phyloP scores from a whole-genome alignment of 345 rosid genomes.

The Eutrema yunnanense region DNA sequence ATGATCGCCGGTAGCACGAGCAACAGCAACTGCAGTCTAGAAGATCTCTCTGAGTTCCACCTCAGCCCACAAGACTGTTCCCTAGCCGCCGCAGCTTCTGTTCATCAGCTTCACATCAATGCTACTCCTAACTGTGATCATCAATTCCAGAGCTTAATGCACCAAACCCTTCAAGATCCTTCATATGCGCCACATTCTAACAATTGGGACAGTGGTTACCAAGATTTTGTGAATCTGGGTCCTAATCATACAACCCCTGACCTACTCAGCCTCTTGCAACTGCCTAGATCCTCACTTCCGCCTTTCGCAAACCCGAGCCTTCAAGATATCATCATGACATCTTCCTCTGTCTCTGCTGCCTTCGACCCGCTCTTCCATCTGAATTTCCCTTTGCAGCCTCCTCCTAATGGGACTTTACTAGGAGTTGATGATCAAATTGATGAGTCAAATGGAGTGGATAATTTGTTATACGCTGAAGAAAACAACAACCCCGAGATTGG shows the following conservation, averaged over 20 bases:
- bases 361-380: conserved; percentile 56
- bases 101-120: conserved; percentile 38
- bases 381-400: conserved; percentile 55
- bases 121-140: conserved; percentile 7
- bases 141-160: conserved; percentile 25
- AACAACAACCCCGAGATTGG: conserved; percentile 33
- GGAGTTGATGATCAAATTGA: conserved; percentile 25
- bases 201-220: conserved; percentile 35
- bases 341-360: conserved; percentile 34
- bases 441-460: conserved; percentile 17
- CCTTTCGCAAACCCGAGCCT: conserved; percentile 26
- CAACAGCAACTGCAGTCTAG: conserved; percentile 34
- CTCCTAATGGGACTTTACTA: conserved; percentile 37
- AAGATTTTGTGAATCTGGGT: conserved; percentile 21
- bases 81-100: conserved; percentile 24
- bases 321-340: conserved; percentile 28
- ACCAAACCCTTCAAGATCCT: conserved; percentile 25
- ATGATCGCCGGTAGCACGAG: conserved; percentile 23
- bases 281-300: conserved; percentile 43
- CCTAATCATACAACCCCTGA: conserved; percentile 42
- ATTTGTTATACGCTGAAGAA: conserved; percentile 27
- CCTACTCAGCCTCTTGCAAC: conserved; percentile 56
- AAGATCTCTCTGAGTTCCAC: conserved; percentile 42
- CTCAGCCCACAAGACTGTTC: conserved; percentile 25
- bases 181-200: neutral